Evolutionary conservation across 2,329 filamentous ascomycete species (phyloP), one percentile per base, ranked within the genome.

Genomic region (Claviceps capensis): DNA sequence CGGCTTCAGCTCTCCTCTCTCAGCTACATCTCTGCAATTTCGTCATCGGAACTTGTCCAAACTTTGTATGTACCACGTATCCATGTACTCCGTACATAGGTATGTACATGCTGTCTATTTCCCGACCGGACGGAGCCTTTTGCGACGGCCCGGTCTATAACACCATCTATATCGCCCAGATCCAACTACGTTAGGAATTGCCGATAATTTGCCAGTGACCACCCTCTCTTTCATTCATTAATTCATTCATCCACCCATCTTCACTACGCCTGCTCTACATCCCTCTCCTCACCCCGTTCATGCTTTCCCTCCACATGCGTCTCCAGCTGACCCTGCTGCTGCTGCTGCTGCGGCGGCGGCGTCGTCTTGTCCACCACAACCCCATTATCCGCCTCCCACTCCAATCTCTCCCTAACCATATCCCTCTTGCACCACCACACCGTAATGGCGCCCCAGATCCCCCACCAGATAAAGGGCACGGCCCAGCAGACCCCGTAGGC

Each of bases 401-500:
- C 67, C 17, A 66, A 52, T 26, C 66, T 61, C 54, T 70, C 67
- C 34, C 61, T 56, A 5, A 62, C 59, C 67, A 70, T 69, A 5
- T 66, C 62, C 36, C 51, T 52, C 58, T 69, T 69, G 51, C 67
- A 69, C 67, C 64, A 67, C 34, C 54, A 51, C 30, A 69, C 63
- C 4, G 65, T 62, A 23, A 69, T 64, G 42, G 58, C 41, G 3
- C 62, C 65, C 67, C 67, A 70, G 5, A 69, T 5, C 4, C 50
- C 54, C 17, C 60, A 58, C 67, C 67, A 70, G 6, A 69, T 49
- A 48, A 70, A 70, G 1, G 67, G 67, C n/a, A 68, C 66, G 8
- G 65, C 63, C 67, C 67, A 70, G 54, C 65, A 66, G 13, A 70
- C 53, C 42, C 67, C 67, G 49, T 70, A 70, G 1, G 66, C 63